Conservation (phyloP, 306 rosid species). For the Quercus ilex region DNA sequence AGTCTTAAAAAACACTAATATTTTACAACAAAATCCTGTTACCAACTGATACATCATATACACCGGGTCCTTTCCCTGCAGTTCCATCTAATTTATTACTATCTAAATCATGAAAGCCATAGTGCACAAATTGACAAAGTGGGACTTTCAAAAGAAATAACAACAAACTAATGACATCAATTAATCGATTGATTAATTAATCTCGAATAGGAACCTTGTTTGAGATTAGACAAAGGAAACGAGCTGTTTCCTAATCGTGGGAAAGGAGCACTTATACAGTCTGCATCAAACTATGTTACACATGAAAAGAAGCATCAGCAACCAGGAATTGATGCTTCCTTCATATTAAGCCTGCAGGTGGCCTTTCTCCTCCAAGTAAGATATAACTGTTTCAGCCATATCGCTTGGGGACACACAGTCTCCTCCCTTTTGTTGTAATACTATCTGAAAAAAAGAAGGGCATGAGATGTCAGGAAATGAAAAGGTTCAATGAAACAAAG, state of each 20-base stretch:
- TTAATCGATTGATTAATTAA: slow-evolving; percentile 14
- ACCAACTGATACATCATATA: neutral
- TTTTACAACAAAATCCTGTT: neutral
- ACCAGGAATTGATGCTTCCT: slow-evolving; percentile 21
- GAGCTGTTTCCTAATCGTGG: slow-evolving; percentile 59
- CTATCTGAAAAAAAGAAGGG: slow-evolving; percentile 50
- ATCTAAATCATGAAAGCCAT: slow-evolving; percentile 6
- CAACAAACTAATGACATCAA: neutral
- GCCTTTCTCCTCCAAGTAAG: slow-evolving; percentile 76
- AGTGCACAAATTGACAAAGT: neutral
- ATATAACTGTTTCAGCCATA: slow-evolving; percentile 65
- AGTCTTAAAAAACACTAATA: neutral
- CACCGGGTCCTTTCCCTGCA: slow-evolving; percentile 17
- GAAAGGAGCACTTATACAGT: slow-evolving; percentile 10
- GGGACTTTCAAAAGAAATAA: neutral
- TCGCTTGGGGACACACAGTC: slow-evolving; percentile 45
- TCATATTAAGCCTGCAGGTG: slow-evolving; percentile 53
- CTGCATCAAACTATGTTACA: slow-evolving; percentile 19
- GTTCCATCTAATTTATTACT: slow-evolving; percentile 30
- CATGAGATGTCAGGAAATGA: slow-evolving; percentile 1
- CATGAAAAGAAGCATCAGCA: slow-evolving; percentile 12
- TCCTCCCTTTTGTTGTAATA: slow-evolving; percentile 59
- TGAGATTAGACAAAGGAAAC: slow-evolving; percentile 53
- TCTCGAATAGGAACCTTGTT: slow-evolving; percentile 16
- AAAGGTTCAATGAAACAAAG: slow-evolving; percentile 1